A percentile compares a stretch with the other conserved stretches of the same genome.
phyloP scores from a whole-genome alignment of 129 eudicot genomes.

The Deinandra increscens region DNA sequence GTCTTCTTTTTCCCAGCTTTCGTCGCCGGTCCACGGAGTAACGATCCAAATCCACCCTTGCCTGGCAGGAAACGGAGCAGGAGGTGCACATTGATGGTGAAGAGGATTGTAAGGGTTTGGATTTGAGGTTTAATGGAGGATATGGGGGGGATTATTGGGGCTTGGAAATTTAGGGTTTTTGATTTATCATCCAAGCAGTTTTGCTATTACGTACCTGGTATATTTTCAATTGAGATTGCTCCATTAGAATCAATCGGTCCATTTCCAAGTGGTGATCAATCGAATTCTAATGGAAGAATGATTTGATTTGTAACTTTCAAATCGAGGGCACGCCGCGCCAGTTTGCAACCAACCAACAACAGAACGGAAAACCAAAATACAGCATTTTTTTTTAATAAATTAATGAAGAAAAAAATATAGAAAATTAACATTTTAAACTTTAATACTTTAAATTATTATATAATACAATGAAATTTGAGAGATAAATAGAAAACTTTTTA shows the following conservation, averaged over 20 bases:
- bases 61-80: conserved; percentile 77
- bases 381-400: too few species aligned
- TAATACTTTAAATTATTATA: too few species aligned
- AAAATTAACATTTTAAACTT: too few species aligned
- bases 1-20: too few species aligned
- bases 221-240: conserved; percentile 30
- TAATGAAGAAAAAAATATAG: too few species aligned
- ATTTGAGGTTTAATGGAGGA: conserved; percentile 45
- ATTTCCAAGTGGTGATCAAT: not conserved
- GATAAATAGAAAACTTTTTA: too few species aligned
- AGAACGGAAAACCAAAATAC: too few species aligned
- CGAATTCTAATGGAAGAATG: too few species aligned
- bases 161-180: conserved; percentile 51
- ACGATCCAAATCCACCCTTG: conserved; percentile 90
- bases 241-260: conserved; percentile 23
- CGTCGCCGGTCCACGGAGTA: conserved; percentile 91
- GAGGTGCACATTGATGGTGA: conserved; percentile 40
- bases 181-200: conserved; percentile 56
- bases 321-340: too few species aligned
- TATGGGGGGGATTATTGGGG: conserved; percentile 46
- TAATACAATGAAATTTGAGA: too few species aligned
- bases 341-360: too few species aligned
- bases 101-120: conserved; percentile 47
- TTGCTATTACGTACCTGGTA: conserved; percentile 50
- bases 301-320: too few species aligned